phyloP scores from a whole-genome alignment of 495 filamentous ascomycete genomes.

The Tuber borchii region DNA sequence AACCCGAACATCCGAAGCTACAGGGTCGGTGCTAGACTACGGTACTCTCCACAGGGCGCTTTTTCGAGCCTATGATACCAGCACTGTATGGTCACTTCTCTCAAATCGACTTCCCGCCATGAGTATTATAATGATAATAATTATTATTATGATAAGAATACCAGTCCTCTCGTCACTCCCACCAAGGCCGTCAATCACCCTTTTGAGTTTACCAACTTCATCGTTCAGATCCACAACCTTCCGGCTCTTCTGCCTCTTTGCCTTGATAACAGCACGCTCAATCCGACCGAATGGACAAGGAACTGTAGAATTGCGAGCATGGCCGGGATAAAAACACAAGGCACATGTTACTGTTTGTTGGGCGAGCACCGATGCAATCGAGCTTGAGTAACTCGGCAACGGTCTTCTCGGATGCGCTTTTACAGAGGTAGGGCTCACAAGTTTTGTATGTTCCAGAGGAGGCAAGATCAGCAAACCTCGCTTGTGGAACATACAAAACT shows the following conservation, averaged over 20 bases:
- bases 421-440: too few species aligned
- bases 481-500: too few species aligned
- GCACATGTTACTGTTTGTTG: constrained; percentile 19
- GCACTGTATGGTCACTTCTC: too few species aligned
- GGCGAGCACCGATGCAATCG: constrained; percentile 17
- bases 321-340: constrained; percentile 23
- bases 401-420: not conserved
- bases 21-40: too few species aligned
- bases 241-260: constrained; percentile 13
- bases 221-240: constrained; percentile 10
- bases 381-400: constrained; percentile 16
- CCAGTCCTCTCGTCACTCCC: not conserved
- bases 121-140: too few species aligned
- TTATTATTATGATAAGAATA: too few species aligned
- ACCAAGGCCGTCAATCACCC: not conserved
- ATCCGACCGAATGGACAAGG: constrained; percentile 22
- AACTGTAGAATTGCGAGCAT: constrained; percentile 18
- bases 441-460: too few species aligned
- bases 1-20: not conserved
- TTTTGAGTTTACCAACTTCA: constrained; percentile 10
- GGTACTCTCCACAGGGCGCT: too few species aligned
- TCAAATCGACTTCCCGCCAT: too few species aligned
- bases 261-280: constrained; percentile 8
- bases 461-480: too few species aligned
- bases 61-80: too few species aligned